Evolutionary conservation across 805 yeast species (phyloP), one percentile per base, ranked within the genome.

Genomic region (Candida gorgasii): DNA sequence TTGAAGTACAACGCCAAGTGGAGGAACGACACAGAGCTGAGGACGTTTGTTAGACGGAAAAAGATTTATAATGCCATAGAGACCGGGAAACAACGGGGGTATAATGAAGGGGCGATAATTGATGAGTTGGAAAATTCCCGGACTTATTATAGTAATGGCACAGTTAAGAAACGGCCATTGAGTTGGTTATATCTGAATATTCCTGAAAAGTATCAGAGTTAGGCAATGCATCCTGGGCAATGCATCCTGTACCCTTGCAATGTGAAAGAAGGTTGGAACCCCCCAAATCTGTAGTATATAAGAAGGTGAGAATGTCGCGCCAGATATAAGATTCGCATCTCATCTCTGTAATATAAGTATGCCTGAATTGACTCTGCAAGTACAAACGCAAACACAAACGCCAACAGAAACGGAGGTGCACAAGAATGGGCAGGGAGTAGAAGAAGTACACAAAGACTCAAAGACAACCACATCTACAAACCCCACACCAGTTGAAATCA

Each of bases 41-140:
- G 79, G 47, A 72, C 80, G 34, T 79, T 74, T 52, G 66, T 75
- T 36, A 56, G 84, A 47, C 61, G 84, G 29, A 76, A 75, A 52
- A 74, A 73, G 24, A 67, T 79, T 17, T 79, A 78, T 57, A 73
- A 69, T 46, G 82, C 82, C 4, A 76, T 79, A 39, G 82, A 78
- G 51, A 61, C 50, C 7, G 84, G 82, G 1, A 50, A 69, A 39
- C 49, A 53, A 3, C 67, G 68, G 49, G 81, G 82, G 0, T 71
- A 63, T 47, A 49, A 67, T 12, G 61, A 75, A 31, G 68, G 69
- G 2, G 57, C 64, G 28, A 66, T 76, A 14, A 67, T 78, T 22
- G 62, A 67, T n/a, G 62, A 75, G 14, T 53, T 78, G 39, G 82
- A 78, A 52, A 67, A 65, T 18, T 65, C 57, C 27, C 59, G 83